These are phyloP conservation scores for Trichosporon coremiiforme DNA, from an alignment of 1,284 basidiomycete genomes.

Conservation along the genomic window DNA sequence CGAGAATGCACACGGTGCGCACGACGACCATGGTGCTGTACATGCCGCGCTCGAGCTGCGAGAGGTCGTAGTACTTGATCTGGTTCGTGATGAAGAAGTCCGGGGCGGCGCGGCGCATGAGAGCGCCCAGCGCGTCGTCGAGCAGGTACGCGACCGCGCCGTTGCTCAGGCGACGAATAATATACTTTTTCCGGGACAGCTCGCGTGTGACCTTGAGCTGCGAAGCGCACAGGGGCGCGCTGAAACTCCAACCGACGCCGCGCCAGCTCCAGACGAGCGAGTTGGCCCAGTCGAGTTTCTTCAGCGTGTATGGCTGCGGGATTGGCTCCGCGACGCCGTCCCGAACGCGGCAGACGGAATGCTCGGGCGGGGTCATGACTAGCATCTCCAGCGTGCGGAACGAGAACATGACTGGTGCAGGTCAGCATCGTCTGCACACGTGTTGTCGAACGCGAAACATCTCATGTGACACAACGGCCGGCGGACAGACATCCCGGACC, in stretches of 20 bases:
- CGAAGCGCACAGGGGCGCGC: constrained; percentile 37
- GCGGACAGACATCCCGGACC: not conserved
- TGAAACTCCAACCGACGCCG: constrained; percentile 51
- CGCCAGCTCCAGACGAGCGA: constrained; percentile 45
- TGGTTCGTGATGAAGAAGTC: constrained; percentile 38
- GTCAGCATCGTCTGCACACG: not conserved
- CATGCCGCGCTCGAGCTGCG: constrained; percentile 31
- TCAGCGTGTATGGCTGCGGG: constrained; percentile 41
- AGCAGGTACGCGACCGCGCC: not conserved
- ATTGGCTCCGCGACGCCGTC: constrained; percentile 37
- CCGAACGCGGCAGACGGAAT: constrained; percentile 38
- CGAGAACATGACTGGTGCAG: constrained; percentile 24
- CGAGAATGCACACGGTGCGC: constrained; percentile 36
- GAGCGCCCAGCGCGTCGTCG: constrained; percentile 7
- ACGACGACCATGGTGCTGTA: constrained; percentile 39
- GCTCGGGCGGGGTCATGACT: constrained; percentile 46
- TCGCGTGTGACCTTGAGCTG: constrained; percentile 23
- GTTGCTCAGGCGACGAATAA: constrained; percentile 7
- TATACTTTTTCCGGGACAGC: constrained; percentile 23
- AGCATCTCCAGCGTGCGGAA: constrained; percentile 40
- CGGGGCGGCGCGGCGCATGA: constrained; percentile 35
- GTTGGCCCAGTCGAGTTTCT: constrained; percentile 45
- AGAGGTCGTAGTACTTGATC: constrained; percentile 33
- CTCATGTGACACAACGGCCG: not conserved
- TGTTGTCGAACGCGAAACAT: constrained; percentile 1